Base-by-base conservation (phyloP, 352 stramenopile genomes). In the Phytophthora fragariae region DNA sequence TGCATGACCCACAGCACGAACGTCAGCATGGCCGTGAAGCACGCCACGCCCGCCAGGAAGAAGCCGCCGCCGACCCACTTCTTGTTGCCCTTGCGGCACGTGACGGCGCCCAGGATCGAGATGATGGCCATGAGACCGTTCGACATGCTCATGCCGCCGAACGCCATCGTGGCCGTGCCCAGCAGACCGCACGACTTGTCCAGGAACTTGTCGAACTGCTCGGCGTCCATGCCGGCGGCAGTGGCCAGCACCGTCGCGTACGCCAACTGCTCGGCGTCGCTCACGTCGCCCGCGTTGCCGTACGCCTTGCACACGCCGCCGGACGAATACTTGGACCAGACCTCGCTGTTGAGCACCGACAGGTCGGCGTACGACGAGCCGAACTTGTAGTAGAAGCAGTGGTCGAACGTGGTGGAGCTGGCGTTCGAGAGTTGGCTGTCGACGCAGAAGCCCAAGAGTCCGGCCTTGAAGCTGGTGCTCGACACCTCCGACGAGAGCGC, bases 311-410 rank as follows among this genome's bases (percentile, higher is more conserved):
- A 92, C 37, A 92, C 56, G 65, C 82, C 88, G 41, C 62, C 62
- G 56, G 68, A 77, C 31, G 73, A 73, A 11, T 88, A 90, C 60
- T 86, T 86, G 57, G 76, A 61, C 59, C 70, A 69, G 49, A 81
- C 70, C 7, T 70, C 62, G 21, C 68, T 66, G 49, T 86, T 65
- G 8, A 79, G 50, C 2, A 75, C 65, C 3, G 75, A 60, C 12
- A 88, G 17, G 11, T 88, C 68, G 44, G 81, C 79, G 29, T 88
- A 71, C 66, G 75, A 85, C 7, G 79, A 80, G n/a, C 65, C 65
- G 37, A 73, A 73, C 29, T 84, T 89, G 77, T 92, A 81, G 75
- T 89, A 92, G 69, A 90, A 92, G 73, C 82, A 92, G 64, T 85
- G 78, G 71, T 92, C 81, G 54, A 89, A 82, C 50, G 65, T 47